These are phyloP conservation scores for Dactylellina parvicollis DNA, from an alignment of 2,329 filamentous ascomycete genomes.

Conservation along the genomic window DNA sequence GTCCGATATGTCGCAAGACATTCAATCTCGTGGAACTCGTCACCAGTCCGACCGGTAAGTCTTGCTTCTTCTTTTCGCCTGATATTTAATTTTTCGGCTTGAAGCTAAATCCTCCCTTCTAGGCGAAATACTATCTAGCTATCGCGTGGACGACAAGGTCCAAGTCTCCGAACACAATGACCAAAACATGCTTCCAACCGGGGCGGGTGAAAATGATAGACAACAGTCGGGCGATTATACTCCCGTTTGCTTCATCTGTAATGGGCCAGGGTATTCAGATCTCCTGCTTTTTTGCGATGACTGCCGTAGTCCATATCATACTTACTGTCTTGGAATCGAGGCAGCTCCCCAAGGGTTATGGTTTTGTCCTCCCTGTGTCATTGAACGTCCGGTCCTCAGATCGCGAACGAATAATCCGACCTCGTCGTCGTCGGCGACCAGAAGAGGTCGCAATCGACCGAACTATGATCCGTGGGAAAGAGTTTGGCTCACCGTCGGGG, in stretches of 20 bases:
- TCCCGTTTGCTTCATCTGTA: slow-evolving; percentile 85
- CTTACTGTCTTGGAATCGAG: slow-evolving; percentile 87
- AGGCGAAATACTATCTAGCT: slow-evolving; percentile 64
- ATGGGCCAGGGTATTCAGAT: slow-evolving; percentile 80
- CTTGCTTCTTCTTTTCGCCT: neutral
- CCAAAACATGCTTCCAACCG: slow-evolving; percentile 76
- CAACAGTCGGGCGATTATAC: slow-evolving; percentile 69
- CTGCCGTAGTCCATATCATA: slow-evolving; percentile 89
- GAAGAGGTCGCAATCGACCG: slow-evolving; percentile 43
- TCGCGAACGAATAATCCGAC: slow-evolving; percentile 30
- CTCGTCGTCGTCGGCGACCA: slow-evolving; percentile 45
- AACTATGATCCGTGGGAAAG: slow-evolving; percentile 51
- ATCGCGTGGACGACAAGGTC: slow-evolving; percentile 79
- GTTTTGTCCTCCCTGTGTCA: slow-evolving; percentile 87
- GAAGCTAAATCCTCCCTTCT: slow-evolving; percentile 22
- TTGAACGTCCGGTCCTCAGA: slow-evolving; percentile 59
- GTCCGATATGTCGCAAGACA: slow-evolving; percentile 90
- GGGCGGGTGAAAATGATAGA: slow-evolving; percentile 71
- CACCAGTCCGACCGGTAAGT: slow-evolving; percentile 55
- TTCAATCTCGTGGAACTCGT: slow-evolving; percentile 92
- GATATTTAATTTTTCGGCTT: neutral
- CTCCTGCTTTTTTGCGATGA: slow-evolving; percentile 88
- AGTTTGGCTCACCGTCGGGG: slow-evolving; percentile 62
- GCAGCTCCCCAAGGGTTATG: slow-evolving; percentile 77
- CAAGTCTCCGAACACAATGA: slow-evolving; percentile 90